Conservation (phyloP, 306 rosid species). For the Ammopiptanthus mongolicus region DNA sequence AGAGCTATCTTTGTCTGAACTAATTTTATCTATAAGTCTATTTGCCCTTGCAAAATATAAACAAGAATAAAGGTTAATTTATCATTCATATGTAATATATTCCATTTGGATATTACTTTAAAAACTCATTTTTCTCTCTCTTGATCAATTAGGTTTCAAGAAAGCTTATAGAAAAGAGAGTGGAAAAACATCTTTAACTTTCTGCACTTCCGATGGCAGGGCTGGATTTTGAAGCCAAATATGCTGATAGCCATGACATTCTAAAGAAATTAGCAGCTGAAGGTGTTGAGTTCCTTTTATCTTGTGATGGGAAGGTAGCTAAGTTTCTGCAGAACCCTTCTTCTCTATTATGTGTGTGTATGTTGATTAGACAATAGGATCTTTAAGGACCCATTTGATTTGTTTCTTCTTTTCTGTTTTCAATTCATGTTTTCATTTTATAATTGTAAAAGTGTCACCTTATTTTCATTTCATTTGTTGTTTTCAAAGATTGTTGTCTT, state of each 20-base stretch:
- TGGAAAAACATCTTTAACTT: conserved; percentile 20
- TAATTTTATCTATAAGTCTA: conserved; percentile 11
- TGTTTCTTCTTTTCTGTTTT: too few relatives aligned
- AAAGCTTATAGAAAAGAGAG: conserved; percentile 17
- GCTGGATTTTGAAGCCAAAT: conserved; percentile 32
- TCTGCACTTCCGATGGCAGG: conserved; percentile 51
- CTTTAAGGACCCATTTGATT: too few relatives aligned
- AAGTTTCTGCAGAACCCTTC: not conserved
- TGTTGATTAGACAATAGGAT: not conserved
- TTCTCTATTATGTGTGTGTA: not conserved
- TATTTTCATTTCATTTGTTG: too few relatives aligned
- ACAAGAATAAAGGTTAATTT: not conserved
- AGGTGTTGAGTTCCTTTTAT: conserved; percentile 74
- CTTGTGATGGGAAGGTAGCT: conserved; percentile 65
- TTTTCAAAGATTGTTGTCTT: too few relatives aligned
- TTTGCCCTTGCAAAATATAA: conserved; percentile 2
- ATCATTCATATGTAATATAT: not conserved
- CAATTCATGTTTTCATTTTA: too few relatives aligned
- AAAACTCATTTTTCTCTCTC: conserved; percentile 9
- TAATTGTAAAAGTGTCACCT: too few relatives aligned
- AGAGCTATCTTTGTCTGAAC: conserved; percentile 11
- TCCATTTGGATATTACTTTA: conserved; percentile 1
- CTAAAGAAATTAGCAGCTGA: conserved; percentile 46
- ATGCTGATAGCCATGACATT: conserved; percentile 32
- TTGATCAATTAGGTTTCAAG: conserved; percentile 24